A percentile compares a stretch with the other conserved stretches of the same genome.
phyloP scores from a whole-genome alignment of 441 rosid species.

The Kokia cookei region DNA sequence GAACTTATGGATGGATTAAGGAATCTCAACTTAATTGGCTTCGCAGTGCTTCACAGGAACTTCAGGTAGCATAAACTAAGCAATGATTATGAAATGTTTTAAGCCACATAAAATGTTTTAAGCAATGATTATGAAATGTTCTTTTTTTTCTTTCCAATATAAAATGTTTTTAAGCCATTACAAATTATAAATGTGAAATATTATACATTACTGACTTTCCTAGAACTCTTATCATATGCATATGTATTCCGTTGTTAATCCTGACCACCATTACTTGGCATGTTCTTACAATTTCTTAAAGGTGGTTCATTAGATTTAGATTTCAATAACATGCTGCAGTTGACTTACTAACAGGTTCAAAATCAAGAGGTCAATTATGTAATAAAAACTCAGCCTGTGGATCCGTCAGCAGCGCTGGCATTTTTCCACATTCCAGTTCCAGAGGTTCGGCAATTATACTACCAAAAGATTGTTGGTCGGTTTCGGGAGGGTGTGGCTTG shows the following conservation, averaged over 20 bases:
- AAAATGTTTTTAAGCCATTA: neutral
- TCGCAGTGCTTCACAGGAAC: slow-evolving; percentile 36
- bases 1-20: slow-evolving; percentile 82
- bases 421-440: slow-evolving; percentile 87
- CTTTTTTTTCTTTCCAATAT: neutral
- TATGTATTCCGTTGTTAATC: neutral
- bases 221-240: neutral
- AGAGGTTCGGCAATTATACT: slow-evolving; percentile 57
- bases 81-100: neutral
- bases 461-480: slow-evolving; percentile 51
- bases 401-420: slow-evolving; percentile 41
- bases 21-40: slow-evolving; percentile 88
- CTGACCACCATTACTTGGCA: neutral
- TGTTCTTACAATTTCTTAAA: slow-evolving; percentile 12
- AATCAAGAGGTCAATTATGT: slow-evolving; percentile 19
- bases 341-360: slow-evolving; percentile 42
- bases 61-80: slow-evolving; percentile 40
- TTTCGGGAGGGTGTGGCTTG: slow-evolving; percentile 76
- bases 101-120: neutral
- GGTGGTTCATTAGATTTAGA: slow-evolving; percentile 26
- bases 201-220: neutral
- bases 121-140: neutral
- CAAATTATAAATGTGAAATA: neutral
- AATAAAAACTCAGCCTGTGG: slow-evolving; percentile 1
- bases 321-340: slow-evolving; percentile 42